Evolutionary conservation across 495 filamentous ascomycete species (phyloP).

Genomic region (Podospora sp.): DNA sequence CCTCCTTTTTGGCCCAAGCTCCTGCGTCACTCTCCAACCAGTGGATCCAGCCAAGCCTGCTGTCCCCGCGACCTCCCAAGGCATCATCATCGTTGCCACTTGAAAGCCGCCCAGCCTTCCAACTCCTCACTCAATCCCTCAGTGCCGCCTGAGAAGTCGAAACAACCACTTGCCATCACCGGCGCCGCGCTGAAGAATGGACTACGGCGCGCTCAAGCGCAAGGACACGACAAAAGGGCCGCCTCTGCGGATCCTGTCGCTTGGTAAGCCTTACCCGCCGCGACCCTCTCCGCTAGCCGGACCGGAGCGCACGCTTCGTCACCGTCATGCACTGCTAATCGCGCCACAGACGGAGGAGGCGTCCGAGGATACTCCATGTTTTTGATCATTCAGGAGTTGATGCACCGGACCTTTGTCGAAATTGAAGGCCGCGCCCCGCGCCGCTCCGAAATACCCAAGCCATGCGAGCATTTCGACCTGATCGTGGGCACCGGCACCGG

Average conservation of each 20-base stretch:
- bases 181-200: constrained; percentile 20
- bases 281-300: neutral
- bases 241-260: constrained; percentile 84
- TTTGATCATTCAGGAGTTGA: constrained; percentile 91
- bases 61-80: constrained; percentile 26
- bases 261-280: constrained; percentile 61
- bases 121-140: constrained; percentile 2
- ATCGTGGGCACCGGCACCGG: constrained; percentile 95
- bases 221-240: constrained; percentile 95
- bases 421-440: constrained; percentile 79
- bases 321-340: neutral
- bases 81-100: constrained; percentile 11
- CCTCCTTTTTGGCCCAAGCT: constrained; percentile 27
- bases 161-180: neutral
- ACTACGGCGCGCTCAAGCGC: constrained; percentile 50
- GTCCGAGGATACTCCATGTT: constrained; percentile 97
- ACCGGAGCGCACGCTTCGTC: neutral
- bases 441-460: constrained; percentile 88
- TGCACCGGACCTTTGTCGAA: constrained; percentile 91
- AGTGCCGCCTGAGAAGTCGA: neutral
- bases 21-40: constrained; percentile 33
- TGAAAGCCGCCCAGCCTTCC: constrained; percentile 13
- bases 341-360: constrained; percentile 80
- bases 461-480: constrained; percentile 97
- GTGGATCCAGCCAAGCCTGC: constrained; percentile 20